Evolutionary conservation across 192 early-diverging fungal genomes (phyloP).

Genomic region (Coemansia sp.): DNA sequence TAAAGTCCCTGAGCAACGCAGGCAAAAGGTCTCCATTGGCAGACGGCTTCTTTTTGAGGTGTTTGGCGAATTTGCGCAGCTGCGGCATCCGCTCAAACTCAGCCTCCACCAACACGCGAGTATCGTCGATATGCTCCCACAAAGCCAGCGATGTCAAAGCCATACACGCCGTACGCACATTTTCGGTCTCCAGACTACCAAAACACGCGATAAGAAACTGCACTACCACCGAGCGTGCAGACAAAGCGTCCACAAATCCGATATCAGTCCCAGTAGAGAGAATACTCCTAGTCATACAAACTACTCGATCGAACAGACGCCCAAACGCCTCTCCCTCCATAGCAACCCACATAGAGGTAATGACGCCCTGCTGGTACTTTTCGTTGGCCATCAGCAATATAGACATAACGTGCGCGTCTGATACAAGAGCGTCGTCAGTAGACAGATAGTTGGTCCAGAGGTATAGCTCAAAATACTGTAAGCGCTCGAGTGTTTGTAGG

Average conservation of each 20-base stretch:
- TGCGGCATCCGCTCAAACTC: slow-evolving; percentile 66
- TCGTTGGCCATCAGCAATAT: slow-evolving; percentile 90
- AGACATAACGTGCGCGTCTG: slow-evolving; percentile 67
- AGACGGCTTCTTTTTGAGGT: slow-evolving; percentile 55
- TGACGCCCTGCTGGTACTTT: slow-evolving; percentile 77
- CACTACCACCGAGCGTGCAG: slow-evolving; percentile 58
- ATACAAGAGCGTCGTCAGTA: slow-evolving; percentile 10
- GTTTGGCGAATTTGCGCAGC: slow-evolving; percentile 71
- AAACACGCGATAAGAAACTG: slow-evolving; percentile 86
- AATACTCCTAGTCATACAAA: slow-evolving; percentile 10
- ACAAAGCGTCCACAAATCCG: slow-evolving; percentile 32
- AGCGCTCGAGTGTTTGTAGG: slow-evolving; percentile 31
- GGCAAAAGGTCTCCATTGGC: slow-evolving; percentile 61
- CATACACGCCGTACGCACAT: slow-evolving; percentile 80
- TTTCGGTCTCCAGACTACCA: slow-evolving; percentile 75
- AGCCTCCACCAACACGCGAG: slow-evolving; percentile 55
- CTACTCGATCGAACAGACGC: slow-evolving; percentile 44
- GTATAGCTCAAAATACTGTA: slow-evolving; percentile 58
- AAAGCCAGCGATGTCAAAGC: slow-evolving; percentile 70
- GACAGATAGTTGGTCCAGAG: slow-evolving; percentile 76
- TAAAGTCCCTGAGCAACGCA: slow-evolving; percentile 66
- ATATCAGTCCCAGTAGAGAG: not conserved
- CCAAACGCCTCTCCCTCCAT: slow-evolving; percentile 5
- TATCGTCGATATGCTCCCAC: slow-evolving; percentile 71
- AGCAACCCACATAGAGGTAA: slow-evolving; percentile 10